Percentiles rank a stretch among this genome's conserved stretches.
Conservation (phyloP, 371 early-diverging fungal genomes). For the Syncephalastrum monosporum region DNA sequence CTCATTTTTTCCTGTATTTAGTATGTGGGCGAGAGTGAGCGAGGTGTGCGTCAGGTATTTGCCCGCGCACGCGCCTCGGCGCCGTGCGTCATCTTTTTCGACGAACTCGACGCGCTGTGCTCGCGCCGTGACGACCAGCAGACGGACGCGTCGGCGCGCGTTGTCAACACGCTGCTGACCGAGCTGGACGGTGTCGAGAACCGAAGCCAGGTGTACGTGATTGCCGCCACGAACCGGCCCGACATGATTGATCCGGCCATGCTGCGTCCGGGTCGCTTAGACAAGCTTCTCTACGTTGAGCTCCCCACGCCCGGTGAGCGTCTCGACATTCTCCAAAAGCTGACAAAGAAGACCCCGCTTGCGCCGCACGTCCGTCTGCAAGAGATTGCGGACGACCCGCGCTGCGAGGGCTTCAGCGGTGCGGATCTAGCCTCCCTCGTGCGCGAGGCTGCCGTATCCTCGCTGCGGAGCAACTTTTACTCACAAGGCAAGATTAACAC, state of each 20-base stretch:
- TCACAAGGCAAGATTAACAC: slow-evolving; percentile 20
- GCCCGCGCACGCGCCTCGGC: slow-evolving; percentile 92
- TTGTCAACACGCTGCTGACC: slow-evolving; percentile 98
- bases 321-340: slow-evolving; percentile 84
- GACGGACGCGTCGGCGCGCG: slow-evolving; percentile 89
- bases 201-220: slow-evolving; percentile 91
- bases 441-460: slow-evolving; percentile 86
- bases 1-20: slow-evolving; percentile 4
- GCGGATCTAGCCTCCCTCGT: slow-evolving; percentile 95
- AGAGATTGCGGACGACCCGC: slow-evolving; percentile 70
- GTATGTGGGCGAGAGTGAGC: slow-evolving; percentile 99
- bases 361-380: slow-evolving; percentile 65
- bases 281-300: slow-evolving; percentile 96
- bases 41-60: slow-evolving; percentile 97
- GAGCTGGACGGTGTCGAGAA: slow-evolving; percentile 98
- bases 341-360: slow-evolving; percentile 84
- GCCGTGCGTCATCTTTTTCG: slow-evolving; percentile 99
- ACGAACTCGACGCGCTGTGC: slow-evolving; percentile 99
- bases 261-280: slow-evolving; percentile 98
- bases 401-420: slow-evolving; percentile 87
- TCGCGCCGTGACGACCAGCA: slow-evolving; percentile 75
- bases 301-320: slow-evolving; percentile 86
- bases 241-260: slow-evolving; percentile 99
- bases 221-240: slow-evolving; percentile 99
- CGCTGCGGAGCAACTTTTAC: slow-evolving; percentile 68